Evolutionary conservation across 2,329 filamentous ascomycete species (phyloP), one percentile per base, ranked within the genome.

Genomic region (Alternaria arbusti): DNA sequence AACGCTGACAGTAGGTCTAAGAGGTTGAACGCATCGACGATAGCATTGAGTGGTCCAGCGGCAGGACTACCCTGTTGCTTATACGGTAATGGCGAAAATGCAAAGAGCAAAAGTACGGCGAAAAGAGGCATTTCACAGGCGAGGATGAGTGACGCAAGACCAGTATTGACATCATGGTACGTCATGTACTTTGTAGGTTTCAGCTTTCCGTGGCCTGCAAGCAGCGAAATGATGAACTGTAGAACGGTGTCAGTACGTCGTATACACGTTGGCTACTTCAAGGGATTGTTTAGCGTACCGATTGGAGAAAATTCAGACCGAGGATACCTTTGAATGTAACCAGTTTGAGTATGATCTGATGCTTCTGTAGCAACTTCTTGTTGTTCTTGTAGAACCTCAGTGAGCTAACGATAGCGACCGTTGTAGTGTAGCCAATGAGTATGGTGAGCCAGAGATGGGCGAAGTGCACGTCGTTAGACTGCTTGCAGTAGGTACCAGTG

Each of bases 41-140:
- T 56, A 0, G 75, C 75, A 7, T 58, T 69, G 1, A 72, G 2
- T 0, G 70, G 68, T 0, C 72, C 73, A 1, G 69, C 68, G 12
- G 65, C 70, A 4, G 69, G 64, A 7, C 54, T 54, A 8, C 59
- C 55, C 11, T 40, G 54, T 15, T 64, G 58, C 28, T 66, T 71
- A 50, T 77, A 76, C 1, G 67, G 68, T 26, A 65, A 67, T 6
- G 72, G 71, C 1, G 72, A 65, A 44, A 75, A 78, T 0, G 74
- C 73, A 36, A 73, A 63, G 36, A 73, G 17, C 20, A 78, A 61
- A 5, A 77, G 61, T 43, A 73, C 25, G 5, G 73, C 70, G 61
- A 78, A 78, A 28, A 76, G 28, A 4, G 75, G 76, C 74, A 78
- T 77, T 67, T 78, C 75, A 63, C 70, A 71, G 15, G 71, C 69